These are phyloP conservation scores for Lipomyces oligophaga DNA, from an alignment of 805 yeast genomes.

Conservation along the genomic window DNA sequence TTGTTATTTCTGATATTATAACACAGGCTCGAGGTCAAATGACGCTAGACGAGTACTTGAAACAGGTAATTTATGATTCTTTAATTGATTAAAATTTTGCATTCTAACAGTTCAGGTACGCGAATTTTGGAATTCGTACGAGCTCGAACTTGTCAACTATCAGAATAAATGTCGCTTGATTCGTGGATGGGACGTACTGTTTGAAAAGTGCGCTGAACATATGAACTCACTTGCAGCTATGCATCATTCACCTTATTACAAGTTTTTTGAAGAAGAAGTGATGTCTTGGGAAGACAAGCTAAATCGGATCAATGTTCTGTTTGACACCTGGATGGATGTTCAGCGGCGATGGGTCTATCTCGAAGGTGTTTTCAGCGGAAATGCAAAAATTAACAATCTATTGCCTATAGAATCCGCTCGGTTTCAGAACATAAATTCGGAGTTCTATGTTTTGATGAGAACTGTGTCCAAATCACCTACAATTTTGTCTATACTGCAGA, in stretches of 20 bases:
- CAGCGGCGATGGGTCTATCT: constrained; percentile 88
- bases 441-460: constrained; percentile 52
- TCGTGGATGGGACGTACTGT: constrained; percentile 61
- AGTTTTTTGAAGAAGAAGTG: constrained; percentile 57
- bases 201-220: constrained; percentile 58
- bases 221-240: constrained; percentile 61
- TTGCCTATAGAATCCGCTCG: constrained; percentile 68
- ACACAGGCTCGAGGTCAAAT: constrained; percentile 70
- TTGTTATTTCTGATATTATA: constrained; percentile 47
- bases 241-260: constrained; percentile 62
- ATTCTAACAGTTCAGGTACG: constrained; percentile 39
- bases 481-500: constrained; percentile 51
- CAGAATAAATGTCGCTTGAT: constrained; percentile 53
- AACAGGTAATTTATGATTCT: constrained; percentile 18
- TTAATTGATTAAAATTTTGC: background rate
- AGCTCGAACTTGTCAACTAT: constrained; percentile 54
- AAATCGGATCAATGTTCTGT: constrained; percentile 47
- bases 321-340: constrained; percentile 74
- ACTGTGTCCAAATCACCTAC: constrained; percentile 47
- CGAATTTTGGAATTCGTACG: constrained; percentile 51
- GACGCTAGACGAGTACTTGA: constrained; percentile 56
- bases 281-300: constrained; percentile 54
- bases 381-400: constrained; percentile 54
- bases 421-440: constrained; percentile 60
- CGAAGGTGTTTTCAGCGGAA: constrained; percentile 65